Percentiles rank a stretch among this genome's conserved stretches.
Conservation (phyloP, 106 monocot genomes). For the Cymbidium sinense region DNA sequence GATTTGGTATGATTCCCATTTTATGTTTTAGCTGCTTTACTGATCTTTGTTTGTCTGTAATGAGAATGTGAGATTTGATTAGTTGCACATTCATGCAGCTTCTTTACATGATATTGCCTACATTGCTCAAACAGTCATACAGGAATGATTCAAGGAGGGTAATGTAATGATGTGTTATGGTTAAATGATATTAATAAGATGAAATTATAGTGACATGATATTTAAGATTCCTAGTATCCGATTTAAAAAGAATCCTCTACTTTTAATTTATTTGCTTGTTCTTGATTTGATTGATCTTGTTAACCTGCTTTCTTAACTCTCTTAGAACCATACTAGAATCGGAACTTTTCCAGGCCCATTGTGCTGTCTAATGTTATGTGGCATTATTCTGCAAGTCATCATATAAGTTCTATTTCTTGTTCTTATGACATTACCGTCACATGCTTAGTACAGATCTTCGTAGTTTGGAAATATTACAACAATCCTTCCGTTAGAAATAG, state of each 20-base stretch:
- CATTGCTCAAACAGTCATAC: background rate
- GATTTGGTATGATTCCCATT: conserved; percentile 54
- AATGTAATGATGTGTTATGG: background rate
- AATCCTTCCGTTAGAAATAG: background rate
- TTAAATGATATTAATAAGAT: background rate
- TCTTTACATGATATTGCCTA: background rate
- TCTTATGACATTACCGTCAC: background rate
- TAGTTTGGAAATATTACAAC: background rate
- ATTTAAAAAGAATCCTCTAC: background rate
- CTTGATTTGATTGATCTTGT: background rate
- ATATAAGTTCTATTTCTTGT: background rate
- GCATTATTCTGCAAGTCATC: background rate
- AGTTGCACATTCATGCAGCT: background rate
- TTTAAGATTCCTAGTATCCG: background rate
- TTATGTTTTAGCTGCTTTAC: background rate
- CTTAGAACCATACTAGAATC: background rate
- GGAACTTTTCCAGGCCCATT: background rate
- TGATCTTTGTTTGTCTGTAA: background rate
- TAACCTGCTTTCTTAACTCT: background rate
- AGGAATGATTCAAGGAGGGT: background rate
- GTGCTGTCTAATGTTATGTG: background rate
- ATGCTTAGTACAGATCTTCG: background rate
- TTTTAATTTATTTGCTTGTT: background rate
- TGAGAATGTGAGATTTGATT: background rate
- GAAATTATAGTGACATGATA: background rate